phyloP scores from a whole-genome alignment of 805 yeast genomes.

The Candida ponderosae region DNA sequence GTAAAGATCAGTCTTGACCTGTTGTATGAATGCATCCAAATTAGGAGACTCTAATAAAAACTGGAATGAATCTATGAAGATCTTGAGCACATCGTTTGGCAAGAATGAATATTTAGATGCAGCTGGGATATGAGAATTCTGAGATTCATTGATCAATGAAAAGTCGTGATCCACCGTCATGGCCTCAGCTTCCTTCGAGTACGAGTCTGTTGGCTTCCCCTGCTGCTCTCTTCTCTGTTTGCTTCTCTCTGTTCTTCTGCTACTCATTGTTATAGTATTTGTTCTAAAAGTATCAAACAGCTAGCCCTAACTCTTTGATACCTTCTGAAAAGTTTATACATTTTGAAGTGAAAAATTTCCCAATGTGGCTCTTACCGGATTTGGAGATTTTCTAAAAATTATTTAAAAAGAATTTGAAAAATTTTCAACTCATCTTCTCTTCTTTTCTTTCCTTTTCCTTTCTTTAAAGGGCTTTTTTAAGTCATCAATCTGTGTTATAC shows the following conservation, averaged over 20 bases:
- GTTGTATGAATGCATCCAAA: slow-evolving; percentile 42
- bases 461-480: neutral
- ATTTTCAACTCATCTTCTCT: neutral
- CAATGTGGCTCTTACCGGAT: too few relatives aligned
- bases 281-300: too few relatives aligned
- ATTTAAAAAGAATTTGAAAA: neutral
- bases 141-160: too few relatives aligned
- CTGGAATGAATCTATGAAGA: slow-evolving; percentile 15
- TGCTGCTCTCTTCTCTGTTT: slow-evolving; percentile 9
- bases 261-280: slow-evolving; percentile 7
- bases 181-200: slow-evolving; percentile 2
- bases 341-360: too few relatives aligned
- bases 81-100: slow-evolving; percentile 14
- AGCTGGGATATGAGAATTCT: neutral
- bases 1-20: slow-evolving; percentile 61
- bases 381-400: too few relatives aligned
- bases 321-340: too few relatives aligned
- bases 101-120: slow-evolving; percentile 7
- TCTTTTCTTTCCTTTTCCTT: slow-evolving; percentile 1
- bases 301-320: too few relatives aligned
- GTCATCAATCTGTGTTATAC: slow-evolving; percentile 46
- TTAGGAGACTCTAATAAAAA: slow-evolving; percentile 14
- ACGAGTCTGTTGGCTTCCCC: slow-evolving; percentile 15
- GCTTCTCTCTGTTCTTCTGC: slow-evolving; percentile 15
- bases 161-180: too few relatives aligned